phyloP scores from a whole-genome alignment of 2,329 filamentous ascomycete species.

The Calonectria pseudoreteaudii region DNA sequence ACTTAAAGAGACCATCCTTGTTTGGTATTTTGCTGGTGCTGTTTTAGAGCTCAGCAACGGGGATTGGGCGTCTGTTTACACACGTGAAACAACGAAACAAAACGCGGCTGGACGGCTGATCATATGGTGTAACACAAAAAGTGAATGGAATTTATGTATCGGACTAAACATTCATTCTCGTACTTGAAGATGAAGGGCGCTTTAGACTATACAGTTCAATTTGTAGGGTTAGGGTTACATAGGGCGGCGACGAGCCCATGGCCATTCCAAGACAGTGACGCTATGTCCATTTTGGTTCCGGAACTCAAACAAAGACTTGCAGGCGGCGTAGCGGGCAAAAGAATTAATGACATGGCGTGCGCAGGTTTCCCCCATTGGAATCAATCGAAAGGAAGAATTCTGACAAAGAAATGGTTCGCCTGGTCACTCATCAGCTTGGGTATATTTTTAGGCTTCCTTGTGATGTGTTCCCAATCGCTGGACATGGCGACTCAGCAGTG shows the following conservation, averaged over 20 bases:
- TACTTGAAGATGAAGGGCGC: neutral
- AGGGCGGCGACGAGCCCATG: neutral
- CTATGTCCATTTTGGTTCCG: slow-evolving; percentile 2
- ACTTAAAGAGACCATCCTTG: neutral
- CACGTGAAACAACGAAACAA: too few relatives aligned
- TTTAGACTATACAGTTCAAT: too few relatives aligned
- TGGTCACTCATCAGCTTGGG: neutral
- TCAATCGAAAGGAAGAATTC: neutral
- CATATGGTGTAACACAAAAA: too few relatives aligned
- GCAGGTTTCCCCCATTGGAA: neutral
- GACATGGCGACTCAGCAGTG: neutral
- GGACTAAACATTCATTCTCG: neutral
- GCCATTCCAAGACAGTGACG: neutral
- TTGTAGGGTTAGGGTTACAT: slow-evolving; percentile 4
- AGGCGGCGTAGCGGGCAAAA: neutral
- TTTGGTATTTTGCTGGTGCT: neutral
- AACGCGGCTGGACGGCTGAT: neutral
- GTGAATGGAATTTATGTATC: neutral
- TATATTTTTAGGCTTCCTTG: neutral
- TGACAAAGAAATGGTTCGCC: neutral
- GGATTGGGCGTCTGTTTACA: neutral
- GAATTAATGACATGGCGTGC: neutral
- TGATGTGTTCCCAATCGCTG: neutral
- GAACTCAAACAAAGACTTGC: neutral
- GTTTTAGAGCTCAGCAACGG: neutral